A percentile compares a stretch with the other conserved stretches of the same genome.
phyloP scores from a whole-genome alignment of 1,284 basidiomycete genomes.

The Ceratobasidium sp. region DNA sequence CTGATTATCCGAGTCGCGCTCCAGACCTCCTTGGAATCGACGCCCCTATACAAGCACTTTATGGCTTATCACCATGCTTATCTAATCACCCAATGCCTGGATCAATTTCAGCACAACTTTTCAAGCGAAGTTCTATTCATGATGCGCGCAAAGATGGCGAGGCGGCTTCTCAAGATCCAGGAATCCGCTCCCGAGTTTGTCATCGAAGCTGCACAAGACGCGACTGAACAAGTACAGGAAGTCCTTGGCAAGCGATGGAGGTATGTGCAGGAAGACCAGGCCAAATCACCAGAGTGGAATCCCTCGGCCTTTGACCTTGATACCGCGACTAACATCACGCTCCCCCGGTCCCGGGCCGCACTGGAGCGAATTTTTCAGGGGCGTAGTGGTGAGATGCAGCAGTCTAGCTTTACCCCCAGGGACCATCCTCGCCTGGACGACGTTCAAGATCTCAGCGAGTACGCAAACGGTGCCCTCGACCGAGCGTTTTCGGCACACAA shows the following conservation, averaged over 20 bases:
- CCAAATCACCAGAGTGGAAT: not conserved
- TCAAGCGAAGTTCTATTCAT: slow-evolving; percentile 34
- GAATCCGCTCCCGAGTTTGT: slow-evolving; percentile 42
- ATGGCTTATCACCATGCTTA: slow-evolving; percentile 15
- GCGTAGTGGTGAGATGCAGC: not conserved
- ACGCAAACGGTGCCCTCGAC: not conserved
- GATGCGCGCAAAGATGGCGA: slow-evolving; percentile 34
- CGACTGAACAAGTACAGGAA: slow-evolving; percentile 37
- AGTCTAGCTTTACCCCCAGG: not conserved
- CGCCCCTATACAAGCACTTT: slow-evolving; percentile 29
- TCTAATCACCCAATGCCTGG: slow-evolving; percentile 6
- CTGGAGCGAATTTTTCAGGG: slow-evolving; percentile 38
- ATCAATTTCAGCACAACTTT: not conserved
- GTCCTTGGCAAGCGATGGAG: slow-evolving; percentile 46
- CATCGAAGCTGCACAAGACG: slow-evolving; percentile 40
- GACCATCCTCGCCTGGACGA: not conserved
- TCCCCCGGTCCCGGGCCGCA: slow-evolving; percentile 44
- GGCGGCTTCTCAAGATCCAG: slow-evolving; percentile 37
- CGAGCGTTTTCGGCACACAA: not conserved
- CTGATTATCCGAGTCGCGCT: slow-evolving; percentile 55
- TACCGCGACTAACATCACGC: not conserved
- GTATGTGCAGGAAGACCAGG: not conserved
- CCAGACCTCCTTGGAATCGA: slow-evolving; percentile 51
- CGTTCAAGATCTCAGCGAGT: not conserved
- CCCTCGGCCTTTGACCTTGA: not conserved